Percentiles rank a stretch among this genome's conserved stretches.
Conservation (phyloP, 73 alveolate species). For the Urostyla sp. region DNA sequence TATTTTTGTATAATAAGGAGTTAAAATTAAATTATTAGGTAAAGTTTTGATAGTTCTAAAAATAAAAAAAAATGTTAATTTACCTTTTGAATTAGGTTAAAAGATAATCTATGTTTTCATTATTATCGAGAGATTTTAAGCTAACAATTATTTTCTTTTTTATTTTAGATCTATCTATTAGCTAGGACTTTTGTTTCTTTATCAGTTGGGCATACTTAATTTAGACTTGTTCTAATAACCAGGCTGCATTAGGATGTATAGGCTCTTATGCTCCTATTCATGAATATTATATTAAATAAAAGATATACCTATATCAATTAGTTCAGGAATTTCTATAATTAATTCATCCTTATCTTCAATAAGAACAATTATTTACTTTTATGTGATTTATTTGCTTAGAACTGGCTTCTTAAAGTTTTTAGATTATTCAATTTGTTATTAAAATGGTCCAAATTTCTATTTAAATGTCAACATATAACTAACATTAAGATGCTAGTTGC, state of each 20-base stretch:
- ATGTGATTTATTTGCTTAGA: no score
- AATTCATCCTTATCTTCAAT: no score
- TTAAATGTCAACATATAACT: no score
- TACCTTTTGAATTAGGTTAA: conserved; percentile 51
- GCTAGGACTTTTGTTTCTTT: neutral
- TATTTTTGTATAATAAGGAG: conserved; percentile 38
- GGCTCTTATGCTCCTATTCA: no score
- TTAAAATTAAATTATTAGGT: conserved; percentile 21
- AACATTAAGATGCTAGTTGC: no score
- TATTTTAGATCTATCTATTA: neutral
- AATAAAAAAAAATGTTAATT: neutral
- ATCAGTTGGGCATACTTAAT: conserved; percentile 38
- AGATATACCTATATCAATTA: no score
- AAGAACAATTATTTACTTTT: no score
- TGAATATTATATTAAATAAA: no score
- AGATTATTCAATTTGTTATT: no score
- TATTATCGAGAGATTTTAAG: conserved; percentile 11
- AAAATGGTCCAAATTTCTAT: no score
- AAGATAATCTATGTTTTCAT: conserved; percentile 46
- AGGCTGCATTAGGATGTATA: conserved; percentile 56
- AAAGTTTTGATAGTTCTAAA: conserved; percentile 18
- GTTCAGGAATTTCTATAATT: no score
- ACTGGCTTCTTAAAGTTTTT: no score
- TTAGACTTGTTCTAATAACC: conserved; percentile 67
- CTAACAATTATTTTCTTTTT: conserved; percentile 46